Conservation (phyloP, 2,329 filamentous ascomycete genomes). For the Botrytis porri region DNA sequence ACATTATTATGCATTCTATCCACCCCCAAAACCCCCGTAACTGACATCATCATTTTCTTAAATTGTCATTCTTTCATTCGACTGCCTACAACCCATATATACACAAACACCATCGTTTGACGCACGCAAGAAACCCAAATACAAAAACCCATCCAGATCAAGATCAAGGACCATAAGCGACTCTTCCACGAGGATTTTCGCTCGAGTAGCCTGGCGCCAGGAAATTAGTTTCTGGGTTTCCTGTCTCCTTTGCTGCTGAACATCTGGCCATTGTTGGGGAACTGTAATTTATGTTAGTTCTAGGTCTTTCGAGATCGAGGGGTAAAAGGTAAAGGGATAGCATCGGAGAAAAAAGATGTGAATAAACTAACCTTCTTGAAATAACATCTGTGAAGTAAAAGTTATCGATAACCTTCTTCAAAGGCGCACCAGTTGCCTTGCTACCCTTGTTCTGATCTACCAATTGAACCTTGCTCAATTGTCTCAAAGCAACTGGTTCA, state of each 20-base stretch:
- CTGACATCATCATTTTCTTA: not conserved
- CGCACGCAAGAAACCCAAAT: conserved; percentile 27
- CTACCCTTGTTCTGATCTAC: conserved; percentile 94
- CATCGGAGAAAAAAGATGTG: too few species aligned
- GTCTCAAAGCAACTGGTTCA: conserved; percentile 71
- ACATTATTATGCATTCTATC: not conserved
- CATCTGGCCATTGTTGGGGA: conserved; percentile 98
- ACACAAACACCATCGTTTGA: conserved; percentile 35
- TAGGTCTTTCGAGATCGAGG: conserved; percentile 15
- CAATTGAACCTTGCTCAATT: conserved; percentile 88
- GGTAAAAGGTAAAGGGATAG: not conserved
- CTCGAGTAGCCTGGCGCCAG: conserved; percentile 63
- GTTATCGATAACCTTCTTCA: conserved; percentile 87
- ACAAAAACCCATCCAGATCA: conserved; percentile 30
- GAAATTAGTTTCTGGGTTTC: conserved; percentile 74
- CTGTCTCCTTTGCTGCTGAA: conserved; percentile 84
- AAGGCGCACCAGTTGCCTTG: conserved; percentile 65
- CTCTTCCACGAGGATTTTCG: conserved; percentile 35
- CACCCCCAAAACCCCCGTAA: not conserved
- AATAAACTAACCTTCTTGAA: conserved; percentile 73
- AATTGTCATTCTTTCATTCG: conserved; percentile 31
- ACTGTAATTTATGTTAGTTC: conserved; percentile 46
- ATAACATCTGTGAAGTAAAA: conserved; percentile 99
- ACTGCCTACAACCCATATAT: conserved; percentile 38
- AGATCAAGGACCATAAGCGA: conserved; percentile 37